A percentile compares a stretch with the other conserved stretches of the same genome.
Conservation (phyloP, 345 rosid genomes). For the Syzygium aromaticum region DNA sequence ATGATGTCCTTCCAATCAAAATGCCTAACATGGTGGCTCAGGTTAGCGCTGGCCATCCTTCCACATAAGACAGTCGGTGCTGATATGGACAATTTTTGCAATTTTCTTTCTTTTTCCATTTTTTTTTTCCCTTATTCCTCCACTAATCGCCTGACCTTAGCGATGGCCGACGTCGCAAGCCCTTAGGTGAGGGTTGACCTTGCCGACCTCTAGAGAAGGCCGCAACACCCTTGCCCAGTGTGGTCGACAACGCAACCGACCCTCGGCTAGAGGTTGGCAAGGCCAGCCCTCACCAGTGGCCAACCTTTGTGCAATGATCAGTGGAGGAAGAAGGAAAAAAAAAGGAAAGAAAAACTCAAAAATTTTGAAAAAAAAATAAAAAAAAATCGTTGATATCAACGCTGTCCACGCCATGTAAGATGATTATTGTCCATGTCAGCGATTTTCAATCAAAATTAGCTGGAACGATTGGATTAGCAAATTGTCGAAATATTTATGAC, state of each 20-base stretch:
- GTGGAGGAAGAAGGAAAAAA: background rate
- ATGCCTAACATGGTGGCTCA: rapidly evolving
- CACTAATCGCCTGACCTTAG: background rate
- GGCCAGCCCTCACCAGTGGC: background rate
- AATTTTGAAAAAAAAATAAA: background rate
- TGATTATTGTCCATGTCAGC: rapidly evolving
- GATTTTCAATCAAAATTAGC: background rate
- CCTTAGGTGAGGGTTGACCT: background rate
- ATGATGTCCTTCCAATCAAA: background rate
- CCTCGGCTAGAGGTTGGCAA: background rate
- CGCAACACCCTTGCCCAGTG: background rate
- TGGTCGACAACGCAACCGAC: rapidly evolving
- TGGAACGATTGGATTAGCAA: background rate
- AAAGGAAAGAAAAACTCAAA: background rate
- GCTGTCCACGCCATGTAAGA: background rate
- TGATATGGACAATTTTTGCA: background rate
- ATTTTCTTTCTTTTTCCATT: background rate
- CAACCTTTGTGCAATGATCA: rapidly evolving
- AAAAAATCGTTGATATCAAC: background rate
- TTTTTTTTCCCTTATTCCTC: background rate
- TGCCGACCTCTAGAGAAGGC: background rate
- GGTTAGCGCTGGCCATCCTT: background rate
- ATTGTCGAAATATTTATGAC: background rate
- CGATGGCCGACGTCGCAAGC: background rate
- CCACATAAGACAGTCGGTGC: background rate